Percentiles rank a stretch among this genome's conserved stretches.
These are phyloP conservation scores for Epicoccum sorghinum DNA, from an alignment of 2,329 filamentous ascomycete species.

Conservation along the genomic window DNA sequence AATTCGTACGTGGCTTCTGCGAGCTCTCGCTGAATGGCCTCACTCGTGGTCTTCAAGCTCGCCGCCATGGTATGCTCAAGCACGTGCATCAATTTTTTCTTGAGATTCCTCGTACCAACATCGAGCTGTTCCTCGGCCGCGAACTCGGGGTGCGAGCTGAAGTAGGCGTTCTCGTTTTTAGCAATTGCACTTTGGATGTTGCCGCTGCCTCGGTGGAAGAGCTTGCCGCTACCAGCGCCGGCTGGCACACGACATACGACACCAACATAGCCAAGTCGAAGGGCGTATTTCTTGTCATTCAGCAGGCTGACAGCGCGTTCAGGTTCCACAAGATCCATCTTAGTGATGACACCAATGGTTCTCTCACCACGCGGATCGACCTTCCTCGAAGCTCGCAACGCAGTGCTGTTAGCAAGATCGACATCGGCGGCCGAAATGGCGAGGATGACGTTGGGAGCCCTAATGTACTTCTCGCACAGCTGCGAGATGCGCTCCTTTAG, in stretches of 20 bases:
- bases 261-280: constrained; percentile 94
- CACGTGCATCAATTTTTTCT: constrained; percentile 96
- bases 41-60: constrained; percentile 84
- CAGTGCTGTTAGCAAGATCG: constrained; percentile 94
- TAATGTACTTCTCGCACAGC: constrained; percentile 97
- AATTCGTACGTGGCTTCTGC: constrained; percentile 98
- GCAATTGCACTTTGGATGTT: constrained; percentile 82
- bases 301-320: constrained; percentile 78
- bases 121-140: constrained; percentile 73
- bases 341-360: constrained; percentile 98
- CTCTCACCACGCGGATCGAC: constrained; percentile 94
- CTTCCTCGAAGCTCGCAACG: constrained; percentile 83
- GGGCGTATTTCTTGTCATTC: constrained; percentile 87
- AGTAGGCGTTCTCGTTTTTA: constrained; percentile 87
- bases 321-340: constrained; percentile 96
- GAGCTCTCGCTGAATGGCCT: constrained; percentile 91
- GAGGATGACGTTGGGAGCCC: constrained; percentile 92
- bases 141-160: constrained; percentile 85
- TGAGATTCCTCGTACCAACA: constrained; percentile 83
- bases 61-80: constrained; percentile 97
- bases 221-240: constrained; percentile 62
- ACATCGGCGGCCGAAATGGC: constrained; percentile 98
- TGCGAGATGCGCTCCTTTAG: constrained; percentile 95
- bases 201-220: constrained; percentile 82
- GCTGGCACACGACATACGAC: constrained; percentile 84